Evolutionary conservation across 495 filamentous ascomycete species (phyloP).

Genomic region (Aspergillus mulundensis): DNA sequence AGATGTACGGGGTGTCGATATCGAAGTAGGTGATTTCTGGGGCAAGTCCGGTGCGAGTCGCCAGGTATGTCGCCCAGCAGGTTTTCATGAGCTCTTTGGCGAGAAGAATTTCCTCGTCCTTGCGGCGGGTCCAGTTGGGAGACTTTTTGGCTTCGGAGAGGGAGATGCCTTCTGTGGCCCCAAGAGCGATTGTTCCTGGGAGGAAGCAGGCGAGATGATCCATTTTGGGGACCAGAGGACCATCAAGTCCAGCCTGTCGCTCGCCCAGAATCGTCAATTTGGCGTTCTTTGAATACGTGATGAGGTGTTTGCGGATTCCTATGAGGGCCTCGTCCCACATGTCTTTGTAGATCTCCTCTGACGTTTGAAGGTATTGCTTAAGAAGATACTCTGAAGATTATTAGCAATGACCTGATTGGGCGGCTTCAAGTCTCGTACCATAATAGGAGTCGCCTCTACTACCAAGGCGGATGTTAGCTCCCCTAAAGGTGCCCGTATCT

Average conservation of each 20-base stretch:
- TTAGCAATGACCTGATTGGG: background rate
- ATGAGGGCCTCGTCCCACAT: constrained; percentile 87
- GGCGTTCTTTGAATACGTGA: constrained; percentile 78
- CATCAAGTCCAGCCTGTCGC: constrained; percentile 67
- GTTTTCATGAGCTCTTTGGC: constrained; percentile 90
- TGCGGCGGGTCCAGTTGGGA: constrained; percentile 65
- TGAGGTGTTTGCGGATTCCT: constrained; percentile 85
- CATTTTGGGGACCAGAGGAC: constrained; percentile 78
- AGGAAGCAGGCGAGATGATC: constrained; percentile 98
- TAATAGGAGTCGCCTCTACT: constrained; percentile 97
- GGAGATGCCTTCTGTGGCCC: constrained; percentile 71
- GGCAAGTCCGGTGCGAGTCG: constrained; percentile 81
- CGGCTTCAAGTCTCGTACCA: constrained; percentile 35
- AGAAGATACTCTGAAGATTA: constrained; percentile 74
- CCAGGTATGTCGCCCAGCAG: constrained; percentile 95
- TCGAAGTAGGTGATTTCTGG: constrained; percentile 91
- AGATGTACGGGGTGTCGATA: constrained; percentile 50
- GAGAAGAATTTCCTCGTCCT: constrained; percentile 82
- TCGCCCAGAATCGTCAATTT: constrained; percentile 84
- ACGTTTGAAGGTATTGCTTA: constrained; percentile 94
- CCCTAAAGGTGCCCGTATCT: constrained; percentile 70
- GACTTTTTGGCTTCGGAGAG: constrained; percentile 70
- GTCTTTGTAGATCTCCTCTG: constrained; percentile 76
- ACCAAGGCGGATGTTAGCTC: constrained; percentile 83
- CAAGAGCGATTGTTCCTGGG: constrained; percentile 91